Evolutionary conservation across 2,329 filamentous ascomycete genomes (phyloP).

Genomic region (Trichoderma sp.): DNA sequence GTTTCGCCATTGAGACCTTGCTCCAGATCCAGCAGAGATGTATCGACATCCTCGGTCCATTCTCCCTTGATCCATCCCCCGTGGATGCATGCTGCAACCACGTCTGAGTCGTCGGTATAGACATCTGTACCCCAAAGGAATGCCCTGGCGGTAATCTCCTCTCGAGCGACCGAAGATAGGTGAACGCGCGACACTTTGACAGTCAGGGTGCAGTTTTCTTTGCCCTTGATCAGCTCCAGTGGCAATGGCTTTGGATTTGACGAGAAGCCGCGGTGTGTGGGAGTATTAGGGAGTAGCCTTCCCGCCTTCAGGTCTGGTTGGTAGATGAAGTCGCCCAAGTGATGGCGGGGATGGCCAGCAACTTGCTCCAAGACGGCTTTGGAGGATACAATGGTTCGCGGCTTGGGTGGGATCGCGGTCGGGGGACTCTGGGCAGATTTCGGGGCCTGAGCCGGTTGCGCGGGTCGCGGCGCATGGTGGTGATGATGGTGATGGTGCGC

Average conservation of each 20-base stretch:
- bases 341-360: slow-evolving; percentile 66
- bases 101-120: slow-evolving; percentile 94
- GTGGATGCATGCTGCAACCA: slow-evolving; percentile 89
- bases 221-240: slow-evolving; percentile 65
- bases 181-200: slow-evolving; percentile 82
- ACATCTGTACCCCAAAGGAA: slow-evolving; percentile 92
- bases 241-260: slow-evolving; percentile 71
- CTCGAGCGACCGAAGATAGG: slow-evolving; percentile 64
- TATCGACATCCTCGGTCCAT: slow-evolving; percentile 76
- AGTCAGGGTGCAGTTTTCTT: slow-evolving; percentile 87
- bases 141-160: slow-evolving; percentile 77
- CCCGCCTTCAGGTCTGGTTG: slow-evolving; percentile 60
- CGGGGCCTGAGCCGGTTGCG: slow-evolving; percentile 31
- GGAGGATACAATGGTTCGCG: slow-evolving; percentile 65
- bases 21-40: slow-evolving; percentile 60
- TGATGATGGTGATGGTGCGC: slow-evolving; percentile 50
- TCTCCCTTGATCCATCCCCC: slow-evolving; percentile 88
- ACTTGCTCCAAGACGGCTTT: slow-evolving; percentile 70
- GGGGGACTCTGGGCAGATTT: slow-evolving; percentile 24
- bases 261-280: slow-evolving; percentile 43
- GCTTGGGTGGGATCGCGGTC: slow-evolving; percentile 50
- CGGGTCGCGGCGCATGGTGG: slow-evolving; percentile 32
- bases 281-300: slow-evolving; percentile 42
- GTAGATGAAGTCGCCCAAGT: slow-evolving; percentile 84
- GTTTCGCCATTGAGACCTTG: slow-evolving; percentile 28